Percentiles rank a stretch among this genome's conserved stretches.
phyloP scores from a whole-genome alignment of 768 basidiomycete species.

The Sarcodon aspratus region DNA sequence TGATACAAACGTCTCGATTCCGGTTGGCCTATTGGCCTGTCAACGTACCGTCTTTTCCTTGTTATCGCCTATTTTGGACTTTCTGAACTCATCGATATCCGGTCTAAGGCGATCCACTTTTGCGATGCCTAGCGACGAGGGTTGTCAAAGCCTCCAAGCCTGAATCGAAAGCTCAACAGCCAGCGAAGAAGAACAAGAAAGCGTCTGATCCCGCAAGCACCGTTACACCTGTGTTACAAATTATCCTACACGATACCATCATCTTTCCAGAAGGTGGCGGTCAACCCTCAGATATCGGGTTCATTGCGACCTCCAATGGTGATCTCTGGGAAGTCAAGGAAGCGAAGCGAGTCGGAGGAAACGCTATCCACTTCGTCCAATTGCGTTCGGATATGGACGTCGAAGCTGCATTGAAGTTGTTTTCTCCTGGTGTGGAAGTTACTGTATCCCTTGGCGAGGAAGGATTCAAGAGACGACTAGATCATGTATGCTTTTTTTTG shows the following conservation, averaged over 20 bases:
- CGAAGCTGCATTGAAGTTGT: slow-evolving; percentile 31
- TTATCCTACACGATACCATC: slow-evolving; percentile 65
- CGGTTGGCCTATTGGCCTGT: slow-evolving; percentile 71
- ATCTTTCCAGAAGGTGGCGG: slow-evolving; percentile 81
- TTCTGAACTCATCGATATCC: slow-evolving; percentile 1
- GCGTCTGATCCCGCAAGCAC: slow-evolving; percentile 27
- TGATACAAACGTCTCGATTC: slow-evolving; percentile 38
- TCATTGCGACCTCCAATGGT: slow-evolving; percentile 34
- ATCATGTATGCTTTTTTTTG: slow-evolving; percentile 42
- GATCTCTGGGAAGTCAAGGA: slow-evolving; percentile 47
- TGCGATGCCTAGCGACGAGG: slow-evolving; percentile 43
- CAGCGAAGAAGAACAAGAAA: slow-evolving; percentile 36
- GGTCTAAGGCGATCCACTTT: slow-evolving; percentile 54
- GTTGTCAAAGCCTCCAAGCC: slow-evolving; percentile 37
- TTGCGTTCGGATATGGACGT: slow-evolving; percentile 23
- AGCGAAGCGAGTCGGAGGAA: slow-evolving; percentile 56
- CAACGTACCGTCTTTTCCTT: slow-evolving; percentile 38
- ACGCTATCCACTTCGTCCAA: slow-evolving; percentile 65
- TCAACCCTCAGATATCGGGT: slow-evolving; percentile 66
- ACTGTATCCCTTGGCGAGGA: slow-evolving; percentile 41
- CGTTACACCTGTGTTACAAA: slow-evolving; percentile 46
- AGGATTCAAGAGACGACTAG: slow-evolving; percentile 56
- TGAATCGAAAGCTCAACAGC: slow-evolving; percentile 16
- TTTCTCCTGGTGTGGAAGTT: slow-evolving; percentile 41
- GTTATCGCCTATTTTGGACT: background rate